phyloP scores from a whole-genome alignment of 1,139 yeast species.

The Diutina scorzettiae region DNA sequence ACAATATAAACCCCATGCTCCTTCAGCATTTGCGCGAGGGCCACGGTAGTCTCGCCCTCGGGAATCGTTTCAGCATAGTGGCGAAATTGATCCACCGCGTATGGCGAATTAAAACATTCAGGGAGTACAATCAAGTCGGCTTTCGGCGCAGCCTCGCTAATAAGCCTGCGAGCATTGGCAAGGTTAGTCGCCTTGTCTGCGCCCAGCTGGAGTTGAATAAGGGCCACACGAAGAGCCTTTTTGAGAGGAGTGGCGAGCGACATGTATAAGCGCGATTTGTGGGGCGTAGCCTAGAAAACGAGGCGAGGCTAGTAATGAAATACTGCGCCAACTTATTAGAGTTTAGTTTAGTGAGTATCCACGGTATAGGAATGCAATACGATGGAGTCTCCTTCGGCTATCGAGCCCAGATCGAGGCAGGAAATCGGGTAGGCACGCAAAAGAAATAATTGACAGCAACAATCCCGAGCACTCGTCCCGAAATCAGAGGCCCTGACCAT shows the following conservation, averaged over 20 bases:
- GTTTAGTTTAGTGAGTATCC: no score
- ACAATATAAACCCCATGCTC: constrained; percentile 49
- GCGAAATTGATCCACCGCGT: constrained; percentile 75
- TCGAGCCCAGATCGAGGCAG: no score
- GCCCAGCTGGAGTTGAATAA: constrained; percentile 68
- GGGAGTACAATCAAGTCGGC: constrained; percentile 63
- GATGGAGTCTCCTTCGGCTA: no score
- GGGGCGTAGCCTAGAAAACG: no score
- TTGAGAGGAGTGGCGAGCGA: constrained; percentile 19
- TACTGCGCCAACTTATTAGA: no score
- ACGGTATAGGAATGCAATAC: no score
- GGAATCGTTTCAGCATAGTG: constrained; percentile 76
- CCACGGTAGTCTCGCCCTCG: constrained; percentile 51
- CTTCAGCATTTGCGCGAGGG: constrained; percentile 53
- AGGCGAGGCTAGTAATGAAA: no score
- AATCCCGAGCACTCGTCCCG: no score
- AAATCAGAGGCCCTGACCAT: no score
- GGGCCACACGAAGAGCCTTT: constrained; percentile 46
- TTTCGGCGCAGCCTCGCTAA: constrained; percentile 36
- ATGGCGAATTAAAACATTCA: constrained; percentile 94
- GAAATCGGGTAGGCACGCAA: no score
- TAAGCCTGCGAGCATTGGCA: constrained; percentile 35
- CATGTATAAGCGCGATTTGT: no score
- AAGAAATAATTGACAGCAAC: no score
- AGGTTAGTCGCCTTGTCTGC: constrained; percentile 51